Conservation (phyloP, 805 yeast species). For the Saccharomyces eubayanus region DNA sequence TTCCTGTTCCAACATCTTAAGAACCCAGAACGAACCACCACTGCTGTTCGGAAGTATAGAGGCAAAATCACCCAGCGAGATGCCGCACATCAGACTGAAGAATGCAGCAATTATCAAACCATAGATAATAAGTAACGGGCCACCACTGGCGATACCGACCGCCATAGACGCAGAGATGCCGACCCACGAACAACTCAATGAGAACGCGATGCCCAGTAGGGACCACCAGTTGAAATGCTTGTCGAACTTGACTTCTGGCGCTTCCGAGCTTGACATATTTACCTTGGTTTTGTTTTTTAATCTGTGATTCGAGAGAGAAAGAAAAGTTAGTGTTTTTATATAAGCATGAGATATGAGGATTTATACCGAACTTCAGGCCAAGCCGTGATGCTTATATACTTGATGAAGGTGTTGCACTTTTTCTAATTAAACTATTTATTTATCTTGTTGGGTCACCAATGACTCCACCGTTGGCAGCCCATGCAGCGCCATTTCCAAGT, state of each 20-base stretch:
- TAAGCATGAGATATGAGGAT: not conserved
- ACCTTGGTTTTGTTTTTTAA: not conserved
- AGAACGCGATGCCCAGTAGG: conserved; percentile 50
- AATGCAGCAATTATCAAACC: conserved; percentile 46
- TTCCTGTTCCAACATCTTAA: conserved; percentile 35
- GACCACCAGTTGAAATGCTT: conserved; percentile 39
- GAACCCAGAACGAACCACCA: conserved; percentile 54
- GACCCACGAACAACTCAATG: conserved; percentile 54
- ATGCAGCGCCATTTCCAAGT: conserved; percentile 5
- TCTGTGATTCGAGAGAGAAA: not conserved
- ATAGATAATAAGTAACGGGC: conserved; percentile 49
- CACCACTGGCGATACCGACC: conserved; percentile 50
- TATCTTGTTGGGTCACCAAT: not conserved
- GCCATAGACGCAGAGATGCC: conserved; percentile 50
- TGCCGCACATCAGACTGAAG: conserved; percentile 41
- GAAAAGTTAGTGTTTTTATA: not conserved
- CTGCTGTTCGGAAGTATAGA: conserved; percentile 50
- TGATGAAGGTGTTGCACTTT: not conserved
- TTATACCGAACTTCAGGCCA: not conserved
- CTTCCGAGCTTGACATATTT: not conserved
- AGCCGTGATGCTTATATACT: not conserved
- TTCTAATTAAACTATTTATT: not conserved
- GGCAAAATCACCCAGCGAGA: conserved; percentile 45
- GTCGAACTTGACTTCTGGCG: not conserved
- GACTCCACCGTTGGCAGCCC: conserved; percentile 4